Evolutionary conservation across 306 rosid genomes (phyloP), one percentile per base, ranked within the genome.

Genomic region (Fragaria vesca): DNA sequence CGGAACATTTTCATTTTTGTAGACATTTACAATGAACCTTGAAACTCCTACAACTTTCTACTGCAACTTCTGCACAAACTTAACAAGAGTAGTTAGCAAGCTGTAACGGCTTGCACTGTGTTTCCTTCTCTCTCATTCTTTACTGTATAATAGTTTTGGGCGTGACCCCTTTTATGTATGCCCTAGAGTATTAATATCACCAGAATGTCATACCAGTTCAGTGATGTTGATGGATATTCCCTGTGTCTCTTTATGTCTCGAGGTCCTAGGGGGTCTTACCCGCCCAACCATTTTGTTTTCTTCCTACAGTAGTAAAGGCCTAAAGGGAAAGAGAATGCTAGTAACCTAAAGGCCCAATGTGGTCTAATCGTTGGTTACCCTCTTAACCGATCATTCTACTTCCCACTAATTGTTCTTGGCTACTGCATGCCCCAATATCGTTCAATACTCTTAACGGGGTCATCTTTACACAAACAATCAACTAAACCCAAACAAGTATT

Each of bases 91-190:
- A 70, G 42, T 10, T 32, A 63, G 69, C 18, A 32, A 16, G 69
- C 43, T 7, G 32, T n/a, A 38, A 21, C 8, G 36, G 68, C 63
- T 13, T 43, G 42, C 34, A 9, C 63, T 0, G 45, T 62, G 79
- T 76, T 69, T 75, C 48, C 40, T 24, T 62, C 79, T 43, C 78
- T 60, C 60, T 43, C 55, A 26, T 17, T 12, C 40, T 61, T 40
- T 45, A 75, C 67, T 75, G 7, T 28, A 26, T 47, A 28, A 45
- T 75, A 26, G 78, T 62, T 46, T 60, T 58, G 55, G 69, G 58
- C 78, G 60, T 74, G 78, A 24, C 28, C 78, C 26, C 28, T 36
- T 66, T 66, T 36, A 60, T 60, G 62, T 45, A 42, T 38, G 26
- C 30, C 12, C 32, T 12, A 68, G 48, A 63, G n/a, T 7, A 63